Conservation (phyloP, 192 early-diverging fungal genomes). For the Diversispora epigaea region DNA sequence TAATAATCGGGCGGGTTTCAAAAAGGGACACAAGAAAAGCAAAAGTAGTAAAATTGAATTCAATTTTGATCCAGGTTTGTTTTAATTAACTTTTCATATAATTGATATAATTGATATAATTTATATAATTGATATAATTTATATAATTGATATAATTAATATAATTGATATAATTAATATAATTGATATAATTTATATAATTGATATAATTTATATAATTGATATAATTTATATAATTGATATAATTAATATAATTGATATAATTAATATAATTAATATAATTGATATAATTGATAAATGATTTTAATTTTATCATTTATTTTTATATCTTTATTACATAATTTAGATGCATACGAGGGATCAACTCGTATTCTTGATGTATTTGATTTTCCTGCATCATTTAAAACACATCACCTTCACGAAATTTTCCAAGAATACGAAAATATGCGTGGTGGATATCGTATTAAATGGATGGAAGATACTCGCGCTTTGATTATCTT, state of each 20-base stretch:
- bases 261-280: background rate
- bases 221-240: background rate
- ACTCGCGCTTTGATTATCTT: conserved; percentile 69
- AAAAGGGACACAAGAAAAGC: conserved; percentile 32
- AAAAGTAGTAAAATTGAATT: conserved; percentile 35
- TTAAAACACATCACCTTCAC: conserved; percentile 69
- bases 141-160: background rate
- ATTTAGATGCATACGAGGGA: conserved; percentile 36
- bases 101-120: no score
- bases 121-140: background rate
- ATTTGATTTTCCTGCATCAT: conserved; percentile 61
- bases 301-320: background rate
- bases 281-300: no score
- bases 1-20: background rate
- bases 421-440: conserved; percentile 65
- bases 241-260: background rate
- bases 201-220: background rate
- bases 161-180: no score
- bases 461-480: conserved; percentile 75
- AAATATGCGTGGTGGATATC: conserved; percentile 60
- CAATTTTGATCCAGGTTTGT: conserved; percentile 33
- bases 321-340: background rate
- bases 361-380: conserved; percentile 53
- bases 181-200: background rate
- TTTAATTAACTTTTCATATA: background rate